Conservation (phyloP, 2,329 filamentous ascomycete species). For the Alternaria viburni region DNA sequence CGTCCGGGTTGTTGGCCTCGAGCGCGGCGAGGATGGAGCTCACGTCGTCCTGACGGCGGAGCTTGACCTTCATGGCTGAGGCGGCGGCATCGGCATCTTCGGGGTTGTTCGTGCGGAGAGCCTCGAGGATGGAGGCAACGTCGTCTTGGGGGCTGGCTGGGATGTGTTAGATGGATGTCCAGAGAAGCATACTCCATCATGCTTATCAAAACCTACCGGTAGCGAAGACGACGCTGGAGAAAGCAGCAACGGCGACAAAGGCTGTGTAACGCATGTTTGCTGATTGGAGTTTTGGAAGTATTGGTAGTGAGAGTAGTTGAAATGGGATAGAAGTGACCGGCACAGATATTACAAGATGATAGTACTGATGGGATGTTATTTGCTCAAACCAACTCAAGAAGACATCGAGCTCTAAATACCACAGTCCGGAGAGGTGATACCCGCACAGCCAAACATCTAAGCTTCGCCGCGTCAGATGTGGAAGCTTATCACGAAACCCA, state of each 20-base stretch:
- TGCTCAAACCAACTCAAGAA: conserved; percentile 7
- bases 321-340: conserved; percentile 35
- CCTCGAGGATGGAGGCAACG: conserved; percentile 34
- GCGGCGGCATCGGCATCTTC: conserved; percentile 35
- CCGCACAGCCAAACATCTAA: conserved; percentile 9
- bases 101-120: conserved; percentile 37
- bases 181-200: not conserved
- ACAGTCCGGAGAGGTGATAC: not conserved
- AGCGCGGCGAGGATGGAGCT: conserved; percentile 30
- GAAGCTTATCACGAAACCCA: conserved; percentile 29
- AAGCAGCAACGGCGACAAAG: conserved; percentile 30
- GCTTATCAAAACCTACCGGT: conserved; percentile 14
- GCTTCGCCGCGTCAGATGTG: conserved; percentile 20
- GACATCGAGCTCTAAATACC: not conserved
- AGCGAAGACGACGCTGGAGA: conserved; percentile 38
- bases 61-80: conserved; percentile 33
- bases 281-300: conserved; percentile 9
- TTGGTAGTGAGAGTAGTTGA: not conserved
- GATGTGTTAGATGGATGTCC: not conserved
- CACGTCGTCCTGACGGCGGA: conserved; percentile 30
- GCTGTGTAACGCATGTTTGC: conserved; percentile 38
- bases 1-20: conserved; percentile 30
- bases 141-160: conserved; percentile 28
- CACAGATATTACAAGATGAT: conserved; percentile 32
- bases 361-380: conserved; percentile 8